A percentile compares a stretch with the other conserved stretches of the same genome.
phyloP scores from a whole-genome alignment of 192 early-diverging fungal species.

The Piromyces finnis region DNA sequence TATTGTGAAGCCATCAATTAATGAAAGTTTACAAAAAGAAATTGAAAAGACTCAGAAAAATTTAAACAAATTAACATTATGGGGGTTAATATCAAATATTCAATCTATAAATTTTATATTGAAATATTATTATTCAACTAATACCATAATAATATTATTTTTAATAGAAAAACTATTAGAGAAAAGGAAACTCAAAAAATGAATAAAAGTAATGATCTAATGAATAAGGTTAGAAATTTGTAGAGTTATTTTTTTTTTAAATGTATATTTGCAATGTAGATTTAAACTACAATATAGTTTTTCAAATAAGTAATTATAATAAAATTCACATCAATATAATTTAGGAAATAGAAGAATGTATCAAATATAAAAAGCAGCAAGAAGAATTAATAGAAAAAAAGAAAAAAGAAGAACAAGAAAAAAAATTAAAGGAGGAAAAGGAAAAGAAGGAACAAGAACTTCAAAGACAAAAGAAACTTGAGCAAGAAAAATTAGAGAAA shows the following conservation, averaged over 20 bases:
- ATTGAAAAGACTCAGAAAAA: background rate
- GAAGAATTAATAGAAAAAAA: background rate
- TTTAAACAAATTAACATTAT: background rate
- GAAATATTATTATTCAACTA: too few species aligned
- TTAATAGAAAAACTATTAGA: background rate
- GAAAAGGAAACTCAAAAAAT: background rate
- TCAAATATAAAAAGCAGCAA: background rate
- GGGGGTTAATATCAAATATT: background rate
- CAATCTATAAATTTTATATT: too few species aligned
- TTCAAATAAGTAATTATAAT: too few species aligned
- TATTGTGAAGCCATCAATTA: background rate
- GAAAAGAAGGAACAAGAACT: background rate
- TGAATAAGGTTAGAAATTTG: background rate
- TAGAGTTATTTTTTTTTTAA: too few species aligned
- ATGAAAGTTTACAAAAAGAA: background rate
- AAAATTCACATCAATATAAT: too few species aligned
- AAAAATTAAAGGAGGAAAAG: background rate
- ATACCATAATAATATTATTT: too few species aligned
- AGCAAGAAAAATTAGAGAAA: background rate
- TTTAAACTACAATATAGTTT: too few species aligned
- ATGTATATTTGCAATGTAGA: too few species aligned
- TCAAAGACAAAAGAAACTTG: background rate
- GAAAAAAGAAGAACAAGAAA: background rate
- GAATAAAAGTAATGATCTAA: background rate
- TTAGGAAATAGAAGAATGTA: background rate